Evolutionary conservation across 2,329 filamentous ascomycete genomes (phyloP).

Genomic region (Botrytis paeoniae): DNA sequence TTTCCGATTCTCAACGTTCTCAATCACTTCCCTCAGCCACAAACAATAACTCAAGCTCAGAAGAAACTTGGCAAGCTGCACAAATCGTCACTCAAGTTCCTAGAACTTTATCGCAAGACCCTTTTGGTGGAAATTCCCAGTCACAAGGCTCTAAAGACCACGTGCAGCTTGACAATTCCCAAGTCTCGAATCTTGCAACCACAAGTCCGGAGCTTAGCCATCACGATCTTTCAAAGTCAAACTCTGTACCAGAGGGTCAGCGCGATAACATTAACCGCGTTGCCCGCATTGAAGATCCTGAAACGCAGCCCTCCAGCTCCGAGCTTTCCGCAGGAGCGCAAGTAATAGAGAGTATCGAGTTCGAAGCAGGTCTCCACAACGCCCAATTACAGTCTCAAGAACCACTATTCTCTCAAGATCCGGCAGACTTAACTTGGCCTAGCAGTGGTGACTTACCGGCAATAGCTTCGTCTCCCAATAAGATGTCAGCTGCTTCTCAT

Average conservation of each 20-base stretch:
- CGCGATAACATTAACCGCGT: neutral
- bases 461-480: neutral
- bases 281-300: neutral
- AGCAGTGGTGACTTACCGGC: neutral
- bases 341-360: constrained; percentile 13
- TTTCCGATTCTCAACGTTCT: constrained; percentile 11
- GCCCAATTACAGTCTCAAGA: neutral
- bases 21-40: constrained; percentile 14
- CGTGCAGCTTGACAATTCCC: constrained; percentile 5
- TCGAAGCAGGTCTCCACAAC: neutral
- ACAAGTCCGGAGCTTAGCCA: neutral
- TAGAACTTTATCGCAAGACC: neutral
- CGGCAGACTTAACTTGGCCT: neutral
- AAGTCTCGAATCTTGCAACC: neutral
- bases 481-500: constrained; percentile 7
- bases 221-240: neutral
- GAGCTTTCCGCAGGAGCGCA: neutral
- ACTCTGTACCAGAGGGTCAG: neutral
- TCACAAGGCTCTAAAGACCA: constrained; percentile 8
- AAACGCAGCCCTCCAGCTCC: neutral
- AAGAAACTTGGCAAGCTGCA: constrained; percentile 23
- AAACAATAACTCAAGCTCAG: constrained; percentile 17
- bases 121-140: neutral
- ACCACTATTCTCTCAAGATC: neutral
- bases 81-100: constrained; percentile 20